phyloP scores from a whole-genome alignment of 306 rosid genomes.

The Acmispon strigosus region DNA sequence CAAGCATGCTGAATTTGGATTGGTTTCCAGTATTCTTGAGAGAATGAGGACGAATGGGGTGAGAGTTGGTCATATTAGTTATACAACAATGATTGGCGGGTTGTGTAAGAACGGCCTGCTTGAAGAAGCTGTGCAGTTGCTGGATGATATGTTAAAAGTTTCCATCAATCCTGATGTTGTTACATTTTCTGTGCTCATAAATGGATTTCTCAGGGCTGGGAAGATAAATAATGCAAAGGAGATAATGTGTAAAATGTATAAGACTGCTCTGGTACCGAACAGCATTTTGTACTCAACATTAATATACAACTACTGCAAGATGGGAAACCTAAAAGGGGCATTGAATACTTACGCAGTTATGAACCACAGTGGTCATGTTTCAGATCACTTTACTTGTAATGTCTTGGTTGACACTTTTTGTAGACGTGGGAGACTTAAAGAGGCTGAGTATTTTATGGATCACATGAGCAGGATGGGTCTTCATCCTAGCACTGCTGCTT shows the following conservation, averaged over 20 bases:
- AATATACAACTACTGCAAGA: constrained; percentile 61
- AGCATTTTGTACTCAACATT: constrained; percentile 53
- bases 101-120: constrained; percentile 60
- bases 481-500: constrained; percentile 44
- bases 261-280: constrained; percentile 47
- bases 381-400: constrained; percentile 55
- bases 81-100: constrained; percentile 60
- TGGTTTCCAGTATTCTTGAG: constrained; percentile 42
- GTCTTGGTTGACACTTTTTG: constrained; percentile 49
- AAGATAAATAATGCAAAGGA: constrained; percentile 56
- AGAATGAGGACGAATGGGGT: constrained; percentile 45
- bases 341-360: constrained; percentile 50
- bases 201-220: constrained; percentile 56
- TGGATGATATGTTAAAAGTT: constrained; percentile 40
- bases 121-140: constrained; percentile 50
- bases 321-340: constrained; percentile 49
- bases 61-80: constrained; percentile 32
- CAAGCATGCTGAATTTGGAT: constrained; percentile 48
- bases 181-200: constrained; percentile 69
- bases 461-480: constrained; percentile 65
- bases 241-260: constrained; percentile 59
- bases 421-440: constrained; percentile 41
- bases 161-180: constrained; percentile 46
- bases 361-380: constrained; percentile 40
- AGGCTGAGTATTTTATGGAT: constrained; percentile 58